Base-by-base conservation (phyloP, 2,329 filamentous ascomycete species). In the Exophiala sideris region DNA sequence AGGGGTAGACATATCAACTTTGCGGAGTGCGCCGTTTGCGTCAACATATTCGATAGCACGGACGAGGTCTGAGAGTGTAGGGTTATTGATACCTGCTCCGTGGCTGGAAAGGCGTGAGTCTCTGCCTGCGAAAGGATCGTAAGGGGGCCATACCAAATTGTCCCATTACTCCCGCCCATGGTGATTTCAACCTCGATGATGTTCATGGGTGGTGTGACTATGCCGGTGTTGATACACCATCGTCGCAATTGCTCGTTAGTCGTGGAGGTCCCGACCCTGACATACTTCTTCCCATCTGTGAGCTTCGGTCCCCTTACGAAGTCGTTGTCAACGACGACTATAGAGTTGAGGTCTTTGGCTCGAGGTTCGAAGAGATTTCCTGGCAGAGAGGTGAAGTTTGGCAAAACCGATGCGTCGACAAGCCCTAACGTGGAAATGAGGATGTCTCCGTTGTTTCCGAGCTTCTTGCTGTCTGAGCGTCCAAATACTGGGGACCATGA, bases 171-270 rank as follows among this genome's bases (percentile, higher is more conserved):
- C 2, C 76, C 76, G 7, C 75, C 75, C 41, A 75, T 66, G 0
- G 76, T 79, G 41, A 78, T 73, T 57, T 78, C 76, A 5, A 76
- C 75, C 53, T 77, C 69, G 54, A 77, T 74, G 18, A 76, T 72
- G 59, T 79, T 75, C 14, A 75, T 64, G 1, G 76, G 74, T 16
- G 77, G 60, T 0, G 72, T 68, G 68, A 72, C 73, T 14, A 70
- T 67, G 18, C 52, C 56, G 10, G 52, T 56, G 2, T 66, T 62
- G 44, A 76, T 66, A 16, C 72, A 69, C 75, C 75, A 79, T 24
- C 72, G 66, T 18, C 76, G 65, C 36, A 79, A 70, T 35, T 74
- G 70, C 59, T 79, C 74, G 57, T 75, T 76, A 1, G 76, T 77
- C 1, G 75, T 73, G 3, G 70, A 68, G 10, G 67, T 71, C 3